Evolutionary conservation across 2,329 filamentous ascomycete species (phyloP).

Genomic region (Aureobasidium leucospermi): DNA sequence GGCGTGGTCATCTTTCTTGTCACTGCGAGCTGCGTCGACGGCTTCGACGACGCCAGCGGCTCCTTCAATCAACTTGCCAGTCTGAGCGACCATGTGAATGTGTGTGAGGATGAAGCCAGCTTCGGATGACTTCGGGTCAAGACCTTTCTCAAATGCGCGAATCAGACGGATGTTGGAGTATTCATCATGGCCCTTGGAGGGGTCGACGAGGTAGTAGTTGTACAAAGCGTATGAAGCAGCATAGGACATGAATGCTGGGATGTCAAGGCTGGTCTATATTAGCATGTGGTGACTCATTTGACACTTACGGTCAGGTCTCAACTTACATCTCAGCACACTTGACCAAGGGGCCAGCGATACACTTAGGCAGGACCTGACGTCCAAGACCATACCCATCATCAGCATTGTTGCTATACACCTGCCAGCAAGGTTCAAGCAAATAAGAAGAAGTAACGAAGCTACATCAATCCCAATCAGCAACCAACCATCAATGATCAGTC

Average conservation of each 20-base stretch:
- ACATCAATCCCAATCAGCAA: not conserved
- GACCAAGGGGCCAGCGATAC: slow-evolving; percentile 74
- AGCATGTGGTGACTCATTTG: slow-evolving; percentile 15
- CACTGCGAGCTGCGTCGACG: slow-evolving; percentile 20
- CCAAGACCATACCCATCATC: slow-evolving; percentile 73
- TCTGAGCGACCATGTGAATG: slow-evolving; percentile 89
- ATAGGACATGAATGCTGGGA: slow-evolving; percentile 71
- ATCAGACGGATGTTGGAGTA: slow-evolving; percentile 70
- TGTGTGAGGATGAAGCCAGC: slow-evolving; percentile 95
- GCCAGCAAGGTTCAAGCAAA: slow-evolving; percentile 83
- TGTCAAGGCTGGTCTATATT: slow-evolving; percentile 48
- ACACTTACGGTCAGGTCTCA: fast-evolving
- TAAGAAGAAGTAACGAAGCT: slow-evolving; percentile 79
- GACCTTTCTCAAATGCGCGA: slow-evolving; percentile 82
- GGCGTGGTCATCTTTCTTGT: slow-evolving; percentile 8
- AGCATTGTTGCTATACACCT: slow-evolving; percentile 49
- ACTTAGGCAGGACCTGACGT: slow-evolving; percentile 62
- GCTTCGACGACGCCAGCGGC: slow-evolving; percentile 59
- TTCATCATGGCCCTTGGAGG: slow-evolving; percentile 41
- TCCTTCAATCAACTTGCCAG: slow-evolving; percentile 67
- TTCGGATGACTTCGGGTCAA: slow-evolving; percentile 80
- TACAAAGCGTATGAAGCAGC: slow-evolving; percentile 56
- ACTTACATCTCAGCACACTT: slow-evolving; percentile 79
- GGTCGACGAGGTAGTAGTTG: slow-evolving; percentile 55
- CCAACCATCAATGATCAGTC: not conserved